phyloP scores from a whole-genome alignment of 225 moss, liverwort and hornwort genomes.

The Sphagnum contortum region DNA sequence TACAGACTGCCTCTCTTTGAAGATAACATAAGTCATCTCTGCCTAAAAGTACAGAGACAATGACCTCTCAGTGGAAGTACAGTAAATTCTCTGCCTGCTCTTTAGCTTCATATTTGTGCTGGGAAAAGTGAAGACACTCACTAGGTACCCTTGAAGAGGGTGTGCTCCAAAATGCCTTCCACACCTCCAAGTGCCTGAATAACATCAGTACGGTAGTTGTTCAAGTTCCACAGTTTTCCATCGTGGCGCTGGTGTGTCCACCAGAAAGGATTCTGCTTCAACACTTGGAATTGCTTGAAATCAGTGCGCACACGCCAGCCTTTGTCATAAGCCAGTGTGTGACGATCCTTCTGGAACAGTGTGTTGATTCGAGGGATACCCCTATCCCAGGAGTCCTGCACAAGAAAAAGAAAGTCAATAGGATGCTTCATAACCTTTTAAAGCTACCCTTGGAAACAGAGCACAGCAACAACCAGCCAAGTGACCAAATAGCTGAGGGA shows the following conservation, averaged over 20 bases:
- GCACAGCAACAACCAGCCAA: too few relatives aligned
- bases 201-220: conserved; percentile 98
- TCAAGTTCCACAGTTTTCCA: conserved; percentile 96
- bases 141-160: conserved; percentile 98
- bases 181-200: conserved; percentile 99
- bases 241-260: conserved; percentile 99
- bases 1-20: too few relatives aligned
- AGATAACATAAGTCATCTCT: too few relatives aligned
- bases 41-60: too few relatives aligned
- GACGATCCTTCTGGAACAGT: conserved; percentile 94
- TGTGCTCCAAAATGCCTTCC: conserved; percentile 98
- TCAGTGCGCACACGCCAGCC: conserved; percentile 99
- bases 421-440: not conserved
- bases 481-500: too few relatives aligned
- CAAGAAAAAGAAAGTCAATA: not conserved
- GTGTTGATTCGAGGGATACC: conserved; percentile 99
- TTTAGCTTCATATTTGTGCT: too few relatives aligned
- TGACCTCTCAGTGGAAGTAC: too few relatives aligned
- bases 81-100: too few relatives aligned
- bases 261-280: conserved; percentile 99
- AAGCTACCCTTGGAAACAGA: too few relatives aligned
- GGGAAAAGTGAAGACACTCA: conserved; percentile 8
- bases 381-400: conserved; percentile 92
- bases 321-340: conserved; percentile 95
- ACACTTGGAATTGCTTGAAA: conserved; percentile 96